These are phyloP conservation scores for Parsonsia alboflavescens DNA, from an alignment of 257 asterid species.

Conservation along the genomic window DNA sequence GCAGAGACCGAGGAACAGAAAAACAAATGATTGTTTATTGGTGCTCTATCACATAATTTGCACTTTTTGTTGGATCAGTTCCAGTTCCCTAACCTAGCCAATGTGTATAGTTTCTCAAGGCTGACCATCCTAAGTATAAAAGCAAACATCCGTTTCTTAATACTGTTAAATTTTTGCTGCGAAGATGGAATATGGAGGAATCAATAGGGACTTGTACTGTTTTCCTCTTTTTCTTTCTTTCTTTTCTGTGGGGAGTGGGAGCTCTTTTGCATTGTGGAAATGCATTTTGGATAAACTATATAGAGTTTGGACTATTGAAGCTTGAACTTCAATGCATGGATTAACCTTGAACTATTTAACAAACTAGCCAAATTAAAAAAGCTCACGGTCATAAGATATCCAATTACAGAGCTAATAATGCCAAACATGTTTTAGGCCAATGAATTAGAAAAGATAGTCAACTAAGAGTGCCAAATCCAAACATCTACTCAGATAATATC, in stretches of 20 bases:
- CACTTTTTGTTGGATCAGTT: not conserved
- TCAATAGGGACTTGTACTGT: not conserved
- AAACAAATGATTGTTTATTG: not conserved
- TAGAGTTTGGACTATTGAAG: not conserved
- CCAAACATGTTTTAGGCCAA: not conserved
- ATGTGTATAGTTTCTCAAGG: not conserved
- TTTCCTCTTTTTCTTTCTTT: not conserved
- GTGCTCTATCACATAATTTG: not conserved
- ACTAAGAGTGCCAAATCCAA: not conserved
- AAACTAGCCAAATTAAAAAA: not conserved
- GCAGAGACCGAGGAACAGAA: not conserved
- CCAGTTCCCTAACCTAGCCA: slow-evolving; percentile 1
- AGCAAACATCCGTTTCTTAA: not conserved
- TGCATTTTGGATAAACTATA: not conserved
- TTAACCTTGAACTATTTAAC: not conserved
- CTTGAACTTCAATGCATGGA: not conserved
- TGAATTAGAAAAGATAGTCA: not conserved
- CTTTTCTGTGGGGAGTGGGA: too few species aligned
- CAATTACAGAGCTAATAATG: not conserved
- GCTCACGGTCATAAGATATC: not conserved
- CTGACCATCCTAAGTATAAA: not conserved
- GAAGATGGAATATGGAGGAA: not conserved
- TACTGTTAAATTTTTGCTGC: not conserved
- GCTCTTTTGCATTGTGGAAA: not conserved
- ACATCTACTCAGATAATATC: not conserved